Evolutionary conservation across 140 eudicot genomes (phyloP).

Genomic region (Bidens hawaiensis): DNA sequence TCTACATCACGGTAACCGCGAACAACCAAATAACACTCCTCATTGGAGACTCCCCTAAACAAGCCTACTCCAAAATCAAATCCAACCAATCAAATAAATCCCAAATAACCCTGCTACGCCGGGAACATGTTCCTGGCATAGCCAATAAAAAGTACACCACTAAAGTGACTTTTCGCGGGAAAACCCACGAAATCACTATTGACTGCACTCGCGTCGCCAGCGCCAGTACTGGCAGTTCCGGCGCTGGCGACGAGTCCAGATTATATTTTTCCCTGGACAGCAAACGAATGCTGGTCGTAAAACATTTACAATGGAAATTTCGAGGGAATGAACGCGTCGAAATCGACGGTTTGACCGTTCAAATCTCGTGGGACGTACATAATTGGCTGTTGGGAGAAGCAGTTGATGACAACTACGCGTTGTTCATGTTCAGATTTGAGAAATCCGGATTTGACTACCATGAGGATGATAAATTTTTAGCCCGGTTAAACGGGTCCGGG

Average conservation of each 20-base stretch:
- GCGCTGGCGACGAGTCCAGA: slow-evolving; percentile 39
- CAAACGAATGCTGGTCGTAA: slow-evolving; percentile 44
- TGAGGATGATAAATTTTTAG: slow-evolving; percentile 25
- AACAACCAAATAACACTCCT: slow-evolving; percentile 48
- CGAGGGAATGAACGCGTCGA: slow-evolving; percentile 67
- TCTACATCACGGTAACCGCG: slow-evolving; percentile 44
- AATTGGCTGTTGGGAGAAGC: slow-evolving; percentile 59
- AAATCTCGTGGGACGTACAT: slow-evolving; percentile 73
- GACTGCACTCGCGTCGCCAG: slow-evolving; percentile 35
- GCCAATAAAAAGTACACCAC: slow-evolving; percentile 40
- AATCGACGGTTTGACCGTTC: slow-evolving; percentile 54
- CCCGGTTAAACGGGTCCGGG: slow-evolving; percentile 29
- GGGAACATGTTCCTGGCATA: slow-evolving; percentile 58
- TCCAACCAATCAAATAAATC: slow-evolving; percentile 10
- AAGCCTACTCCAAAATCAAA: slow-evolving; percentile 37
- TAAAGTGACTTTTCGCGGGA: slow-evolving; percentile 37
- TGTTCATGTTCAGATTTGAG: slow-evolving; percentile 62
- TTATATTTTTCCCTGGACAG: slow-evolving; percentile 39
- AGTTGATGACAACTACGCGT: slow-evolving; percentile 47
- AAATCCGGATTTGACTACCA: slow-evolving; percentile 36
- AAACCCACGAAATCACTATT: slow-evolving; percentile 37
- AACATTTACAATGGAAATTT: slow-evolving; percentile 73
- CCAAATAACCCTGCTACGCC: slow-evolving; percentile 37
- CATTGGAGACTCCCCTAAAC: slow-evolving; percentile 42
- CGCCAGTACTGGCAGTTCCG: too few relatives aligned